Evolutionary conservation across 2,329 filamentous ascomycete species (phyloP).

Genomic region (Sporothrix brasiliensis): DNA sequence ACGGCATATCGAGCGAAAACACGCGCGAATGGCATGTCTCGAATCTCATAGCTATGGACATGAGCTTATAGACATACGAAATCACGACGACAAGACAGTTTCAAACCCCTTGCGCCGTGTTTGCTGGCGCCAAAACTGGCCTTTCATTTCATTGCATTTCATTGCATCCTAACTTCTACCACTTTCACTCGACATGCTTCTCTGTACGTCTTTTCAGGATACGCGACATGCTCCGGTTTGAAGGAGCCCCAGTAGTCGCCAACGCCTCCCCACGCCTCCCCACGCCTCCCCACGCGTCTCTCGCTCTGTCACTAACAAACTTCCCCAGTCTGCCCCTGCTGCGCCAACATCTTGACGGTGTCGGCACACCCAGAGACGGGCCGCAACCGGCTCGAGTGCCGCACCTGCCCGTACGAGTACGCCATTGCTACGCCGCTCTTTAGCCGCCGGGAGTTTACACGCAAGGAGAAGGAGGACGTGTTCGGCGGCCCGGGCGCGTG

Average conservation of each 20-base stretch:
- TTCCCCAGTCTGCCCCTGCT: conserved; percentile 73
- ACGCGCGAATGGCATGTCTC: neutral
- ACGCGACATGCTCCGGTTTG: neutral
- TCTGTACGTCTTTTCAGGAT: conserved; percentile 20
- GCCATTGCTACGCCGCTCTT: conserved; percentile 77
- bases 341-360: conserved; percentile 81
- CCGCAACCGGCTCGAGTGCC: conserved; percentile 87
- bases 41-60: too few species aligned
- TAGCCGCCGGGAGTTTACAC: conserved; percentile 79
- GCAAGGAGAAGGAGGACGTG: conserved; percentile 86
- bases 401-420: conserved; percentile 92
- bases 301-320: conserved; percentile 28
- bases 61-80: neutral
- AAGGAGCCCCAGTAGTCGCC: neutral
- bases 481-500: conserved; percentile 86
- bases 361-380: conserved; percentile 56
- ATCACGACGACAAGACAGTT: neutral
- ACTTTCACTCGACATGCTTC: conserved; percentile 26
- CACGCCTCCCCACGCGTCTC: too few species aligned
- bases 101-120: neutral
- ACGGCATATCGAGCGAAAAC: neutral
- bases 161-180: neutral
- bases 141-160: neutral
- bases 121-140: neutral
- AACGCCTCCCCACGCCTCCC: too few species aligned